A percentile compares a stretch with the other conserved stretches of the same genome.
These are phyloP conservation scores for Gyromitra esculenta DNA, from an alignment of 2,329 filamentous ascomycete genomes.

Conservation along the genomic window DNA sequence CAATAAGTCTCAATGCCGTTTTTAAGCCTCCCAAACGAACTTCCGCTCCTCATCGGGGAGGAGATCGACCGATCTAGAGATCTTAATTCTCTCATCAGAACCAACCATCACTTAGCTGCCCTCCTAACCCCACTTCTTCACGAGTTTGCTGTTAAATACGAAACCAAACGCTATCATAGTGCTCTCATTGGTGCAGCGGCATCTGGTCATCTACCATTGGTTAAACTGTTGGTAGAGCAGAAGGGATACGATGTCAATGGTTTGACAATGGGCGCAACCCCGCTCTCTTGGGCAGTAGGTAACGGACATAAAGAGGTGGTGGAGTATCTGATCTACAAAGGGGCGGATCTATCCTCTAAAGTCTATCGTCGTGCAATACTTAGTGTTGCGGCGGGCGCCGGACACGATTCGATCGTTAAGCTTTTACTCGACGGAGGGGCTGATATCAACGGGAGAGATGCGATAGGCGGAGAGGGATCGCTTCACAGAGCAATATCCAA, in stretches of 20 bases:
- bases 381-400: not conserved
- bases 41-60: not conserved
- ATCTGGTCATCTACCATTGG: not conserved
- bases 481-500: not conserved
- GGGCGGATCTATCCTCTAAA: not conserved
- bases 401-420: not conserved
- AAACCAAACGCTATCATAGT: no score
- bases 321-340: not conserved
- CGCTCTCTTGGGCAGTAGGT: not conserved
- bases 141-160: not conserved
- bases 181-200: not conserved
- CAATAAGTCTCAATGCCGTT: not conserved
- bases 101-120: not conserved
- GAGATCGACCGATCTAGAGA: not conserved
- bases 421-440: not conserved
- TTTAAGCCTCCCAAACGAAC: not conserved
- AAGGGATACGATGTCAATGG: not conserved
- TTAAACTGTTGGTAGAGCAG: not conserved
- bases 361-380: not conserved
- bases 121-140: conserved; percentile 1
- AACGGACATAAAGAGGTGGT: not conserved
- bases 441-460: not conserved
- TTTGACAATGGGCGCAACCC: no score
- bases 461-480: not conserved
- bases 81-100: not conserved